Base-by-base conservation (phyloP, 305 asterid genomes). In the Solanum hybrid region DNA sequence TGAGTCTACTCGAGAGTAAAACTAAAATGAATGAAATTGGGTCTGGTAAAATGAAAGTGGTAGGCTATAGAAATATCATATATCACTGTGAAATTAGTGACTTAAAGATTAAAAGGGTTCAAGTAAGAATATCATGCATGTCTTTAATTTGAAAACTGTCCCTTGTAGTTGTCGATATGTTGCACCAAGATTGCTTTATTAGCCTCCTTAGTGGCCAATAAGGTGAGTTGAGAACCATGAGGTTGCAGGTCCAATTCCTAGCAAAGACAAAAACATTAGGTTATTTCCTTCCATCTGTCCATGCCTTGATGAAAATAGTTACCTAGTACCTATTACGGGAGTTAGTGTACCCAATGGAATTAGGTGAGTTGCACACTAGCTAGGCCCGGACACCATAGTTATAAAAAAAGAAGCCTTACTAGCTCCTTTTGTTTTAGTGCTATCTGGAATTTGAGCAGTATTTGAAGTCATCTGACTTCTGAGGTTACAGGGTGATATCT, bases 401-500 rank as follows among this genome's bases (percentile, higher is more conserved):
- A 36, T 78, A 22, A 78, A 22, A 32, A 36, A 78, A 36, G 27
- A 77, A 35, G 31, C 87, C 7, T 82, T 84, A 84, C 87, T 12
- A 51, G 87, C 87, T 84, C 75, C 87, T 75, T 75, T 29, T 19
- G 85, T 87, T 75, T 19, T 42, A 82, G 87, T 45, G 72, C n/a
- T 82, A 9, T 17, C 27, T 82, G 40, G 87, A 45, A 45, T 84
- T 31, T 14, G 29, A 82, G 87, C 85, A 75, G 27, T 42, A 75
- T 42, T 64, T 75, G 89, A 87, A 73, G 84, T 87, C 86, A 56
- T 73, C 35, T 75, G 71, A 42, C 86, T 35, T 73, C 51, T 75
- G 40, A 75, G 85, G 38, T 34, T 29, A 73, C 42, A 38, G 17
- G 37, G 86, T 17, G 78, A 87, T 87, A 12, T 11, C 32, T 87